These are phyloP conservation scores for Paragyromitra xinjiangensis DNA, from an alignment of 495 filamentous ascomycete genomes.

Conservation along the genomic window DNA sequence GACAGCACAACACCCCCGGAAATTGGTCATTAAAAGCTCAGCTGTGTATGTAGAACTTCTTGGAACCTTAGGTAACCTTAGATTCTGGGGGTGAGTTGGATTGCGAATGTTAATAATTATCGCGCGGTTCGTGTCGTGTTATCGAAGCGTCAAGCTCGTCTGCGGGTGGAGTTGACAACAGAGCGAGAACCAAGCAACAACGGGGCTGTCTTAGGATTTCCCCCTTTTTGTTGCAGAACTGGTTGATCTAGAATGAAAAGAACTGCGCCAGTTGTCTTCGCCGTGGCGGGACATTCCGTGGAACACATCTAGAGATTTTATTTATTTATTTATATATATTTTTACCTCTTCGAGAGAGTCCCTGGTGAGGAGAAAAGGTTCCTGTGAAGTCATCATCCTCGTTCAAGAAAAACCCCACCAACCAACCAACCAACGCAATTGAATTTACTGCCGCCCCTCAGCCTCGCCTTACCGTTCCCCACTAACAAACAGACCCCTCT, in stretches of 20 bases:
- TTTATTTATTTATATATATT: not conserved
- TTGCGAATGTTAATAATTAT: constrained; percentile 23
- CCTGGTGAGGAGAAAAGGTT: constrained; percentile 1
- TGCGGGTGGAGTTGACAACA: constrained; percentile 31
- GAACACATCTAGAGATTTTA: not conserved
- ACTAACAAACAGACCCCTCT: constrained; percentile 39
- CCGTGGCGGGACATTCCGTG: not conserved
- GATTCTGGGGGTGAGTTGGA: constrained; percentile 15
- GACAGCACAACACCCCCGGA: constrained; percentile 20
- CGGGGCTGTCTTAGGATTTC: constrained; percentile 1
- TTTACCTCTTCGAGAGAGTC: not conserved
- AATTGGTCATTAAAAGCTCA: constrained; percentile 6
- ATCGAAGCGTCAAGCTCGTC: constrained; percentile 21
- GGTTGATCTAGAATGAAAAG: not conserved
- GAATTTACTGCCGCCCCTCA: constrained; percentile 18
- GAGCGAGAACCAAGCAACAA: constrained; percentile 7
- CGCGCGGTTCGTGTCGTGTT: constrained; percentile 26
- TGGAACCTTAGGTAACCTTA: not conserved
- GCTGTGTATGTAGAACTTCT: not conserved
- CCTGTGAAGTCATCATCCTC: constrained; percentile 17
- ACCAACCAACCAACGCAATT: constrained; percentile 20
- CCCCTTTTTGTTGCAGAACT: constrained; percentile 33
- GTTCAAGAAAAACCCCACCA: not conserved
- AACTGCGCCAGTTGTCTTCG: not conserved
- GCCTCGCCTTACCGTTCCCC: constrained; percentile 30